Percentiles rank a stretch among this genome's conserved stretches.
Conservation (phyloP, 495 filamentous ascomycete genomes). For the Cairneyella variabilis region DNA sequence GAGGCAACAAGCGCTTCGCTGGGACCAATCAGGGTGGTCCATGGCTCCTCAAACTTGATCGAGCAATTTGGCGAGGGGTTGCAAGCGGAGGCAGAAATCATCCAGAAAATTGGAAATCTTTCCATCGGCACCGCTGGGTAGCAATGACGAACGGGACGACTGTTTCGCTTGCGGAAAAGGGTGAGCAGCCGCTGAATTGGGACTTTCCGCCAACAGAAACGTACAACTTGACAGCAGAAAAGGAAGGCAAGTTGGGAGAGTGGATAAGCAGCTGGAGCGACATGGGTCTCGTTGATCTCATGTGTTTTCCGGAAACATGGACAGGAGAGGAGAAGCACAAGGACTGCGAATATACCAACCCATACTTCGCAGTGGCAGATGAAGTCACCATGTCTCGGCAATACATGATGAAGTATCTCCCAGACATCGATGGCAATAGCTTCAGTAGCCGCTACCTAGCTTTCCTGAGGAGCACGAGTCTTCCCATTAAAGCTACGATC, state of each 20-base stretch:
- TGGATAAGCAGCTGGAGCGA: constrained; percentile 40
- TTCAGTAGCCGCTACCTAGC: constrained; percentile 66
- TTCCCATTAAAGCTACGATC: constrained; percentile 66
- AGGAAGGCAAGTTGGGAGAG: constrained; percentile 8
- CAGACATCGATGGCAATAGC: constrained; percentile 68
- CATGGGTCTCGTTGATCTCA: constrained; percentile 39
- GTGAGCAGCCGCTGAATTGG: not conserved
- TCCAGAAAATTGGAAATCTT: constrained; percentile 56
- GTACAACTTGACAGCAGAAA: not conserved
- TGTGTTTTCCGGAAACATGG: constrained; percentile 34
- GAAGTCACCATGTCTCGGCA: constrained; percentile 43
- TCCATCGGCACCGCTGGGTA: constrained; percentile 67
- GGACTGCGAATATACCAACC: constrained; percentile 45
- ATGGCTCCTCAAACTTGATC: constrained; percentile 52
- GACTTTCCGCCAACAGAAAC: not conserved
- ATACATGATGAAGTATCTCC: constrained; percentile 55
- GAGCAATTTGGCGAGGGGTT: constrained; percentile 62
- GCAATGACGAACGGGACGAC: constrained; percentile 60
- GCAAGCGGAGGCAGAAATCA: constrained; percentile 61
- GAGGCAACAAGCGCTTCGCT: constrained; percentile 59
- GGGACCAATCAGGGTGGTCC: constrained; percentile 43
- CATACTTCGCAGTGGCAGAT: constrained; percentile 33
- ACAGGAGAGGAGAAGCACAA: constrained; percentile 25
- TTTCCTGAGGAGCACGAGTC: constrained; percentile 56
- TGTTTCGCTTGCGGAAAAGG: not conserved